Conservation (phyloP, 352 stramenopile genomes). For the Phytophthora podocarpi region DNA sequence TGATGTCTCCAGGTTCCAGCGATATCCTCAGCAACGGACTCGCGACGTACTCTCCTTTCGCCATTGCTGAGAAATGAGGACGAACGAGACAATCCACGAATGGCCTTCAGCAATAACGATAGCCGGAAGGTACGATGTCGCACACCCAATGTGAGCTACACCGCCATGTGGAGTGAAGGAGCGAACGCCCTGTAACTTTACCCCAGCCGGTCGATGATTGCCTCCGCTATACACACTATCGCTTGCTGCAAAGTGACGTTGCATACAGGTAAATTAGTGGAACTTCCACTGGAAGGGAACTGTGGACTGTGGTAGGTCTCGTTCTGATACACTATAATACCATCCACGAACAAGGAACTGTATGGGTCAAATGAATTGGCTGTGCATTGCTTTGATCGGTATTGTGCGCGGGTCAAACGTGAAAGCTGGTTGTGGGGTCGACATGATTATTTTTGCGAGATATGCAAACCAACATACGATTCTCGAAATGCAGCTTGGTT, state of each 20-base stretch:
- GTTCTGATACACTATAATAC: not conserved
- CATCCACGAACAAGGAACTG: not conserved
- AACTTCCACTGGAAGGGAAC: too few relatives aligned
- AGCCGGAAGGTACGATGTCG: slow-evolving; percentile 15
- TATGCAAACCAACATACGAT: slow-evolving; percentile 31
- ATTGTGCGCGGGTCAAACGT: too few relatives aligned
- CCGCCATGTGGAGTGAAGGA: slow-evolving; percentile 24
- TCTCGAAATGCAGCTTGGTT: slow-evolving; percentile 29
- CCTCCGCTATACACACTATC: slow-evolving; percentile 13
- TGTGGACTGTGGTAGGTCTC: not conserved
- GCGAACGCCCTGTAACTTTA: not conserved
- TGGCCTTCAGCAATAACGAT: slow-evolving; percentile 11
- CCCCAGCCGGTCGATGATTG: slow-evolving; percentile 13
- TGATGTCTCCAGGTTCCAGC: slow-evolving; percentile 15
- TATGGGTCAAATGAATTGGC: not conserved
- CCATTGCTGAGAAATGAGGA: slow-evolving; percentile 11
- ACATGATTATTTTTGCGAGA: slow-evolving; percentile 26
- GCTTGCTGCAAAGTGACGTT: slow-evolving; percentile 17
- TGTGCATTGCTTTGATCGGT: slow-evolving; percentile 5
- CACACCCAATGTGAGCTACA: slow-evolving; percentile 21
- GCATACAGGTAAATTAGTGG: too few relatives aligned
- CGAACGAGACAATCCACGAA: slow-evolving; percentile 19
- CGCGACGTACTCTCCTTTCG: slow-evolving; percentile 27
- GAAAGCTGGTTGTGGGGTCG: slow-evolving; percentile 1
- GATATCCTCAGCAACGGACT: slow-evolving; percentile 31